phyloP scores from a whole-genome alignment of 2,329 filamentous ascomycete genomes.

The Neopestalotiopsis clavispora region DNA sequence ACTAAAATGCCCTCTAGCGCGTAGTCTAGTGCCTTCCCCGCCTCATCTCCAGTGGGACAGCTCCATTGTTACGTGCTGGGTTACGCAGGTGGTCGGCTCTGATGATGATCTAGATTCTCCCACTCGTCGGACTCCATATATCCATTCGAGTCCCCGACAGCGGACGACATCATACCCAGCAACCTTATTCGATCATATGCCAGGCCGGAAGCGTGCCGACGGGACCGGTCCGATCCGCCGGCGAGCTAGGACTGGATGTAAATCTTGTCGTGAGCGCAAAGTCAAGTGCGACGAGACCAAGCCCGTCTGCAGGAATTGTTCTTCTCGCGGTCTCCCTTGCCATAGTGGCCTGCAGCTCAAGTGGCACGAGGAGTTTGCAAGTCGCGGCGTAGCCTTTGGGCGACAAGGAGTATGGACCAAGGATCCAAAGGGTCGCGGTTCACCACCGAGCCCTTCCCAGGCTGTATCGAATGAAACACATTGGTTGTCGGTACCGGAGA shows the following conservation, averaged over 20 bases:
- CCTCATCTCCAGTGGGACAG: too few species aligned
- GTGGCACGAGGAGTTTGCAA: slow-evolving; percentile 41
- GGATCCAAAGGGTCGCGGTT: slow-evolving; percentile 7
- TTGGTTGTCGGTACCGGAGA: slow-evolving; percentile 21
- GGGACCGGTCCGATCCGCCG: slow-evolving; percentile 3
- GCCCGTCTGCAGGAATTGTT: slow-evolving; percentile 13
- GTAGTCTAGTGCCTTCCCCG: too few species aligned
- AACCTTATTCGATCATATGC: not conserved
- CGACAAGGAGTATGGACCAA: slow-evolving; percentile 45
- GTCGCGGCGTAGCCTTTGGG: slow-evolving; percentile 46
- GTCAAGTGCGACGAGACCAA: slow-evolving; percentile 18
- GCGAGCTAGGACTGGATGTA: slow-evolving; percentile 15
- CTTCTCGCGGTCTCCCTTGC: slow-evolving; percentile 15
- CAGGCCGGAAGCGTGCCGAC: slow-evolving; percentile 14
- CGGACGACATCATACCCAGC: not conserved
- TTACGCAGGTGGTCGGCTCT: too few species aligned
- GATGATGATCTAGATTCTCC: too few species aligned
- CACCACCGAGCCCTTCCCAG: slow-evolving; percentile 22
- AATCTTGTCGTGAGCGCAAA: slow-evolving; percentile 5
- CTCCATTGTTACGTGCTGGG: too few species aligned
- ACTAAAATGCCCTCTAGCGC: too few species aligned
- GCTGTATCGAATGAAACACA: slow-evolving; percentile 19
- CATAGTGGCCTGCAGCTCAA: slow-evolving; percentile 21
- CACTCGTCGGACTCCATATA: not conserved
- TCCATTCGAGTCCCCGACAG: not conserved